Base-by-base conservation (phyloP, 169 alveolate genomes). In the Plasmodium ovale region DNA sequence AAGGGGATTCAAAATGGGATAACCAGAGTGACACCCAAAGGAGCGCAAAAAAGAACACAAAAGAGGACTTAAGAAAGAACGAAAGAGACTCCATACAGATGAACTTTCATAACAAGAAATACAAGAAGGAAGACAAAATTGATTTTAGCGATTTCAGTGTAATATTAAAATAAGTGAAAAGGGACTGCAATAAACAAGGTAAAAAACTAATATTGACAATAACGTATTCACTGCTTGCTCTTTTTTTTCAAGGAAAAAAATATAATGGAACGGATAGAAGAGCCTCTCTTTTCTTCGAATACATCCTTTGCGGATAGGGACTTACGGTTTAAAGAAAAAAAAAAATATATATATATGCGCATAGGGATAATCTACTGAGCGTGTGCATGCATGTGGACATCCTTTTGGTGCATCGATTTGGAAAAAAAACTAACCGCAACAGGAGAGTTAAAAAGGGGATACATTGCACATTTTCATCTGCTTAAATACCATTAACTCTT, bases 241-340 rank as follows among this genome's bases (percentile, higher is more conserved):
- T 7, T 56, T 58, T 64, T 47, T 44, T 56, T 39, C 21, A 12
- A 73, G 87, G 72, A 49, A 35, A 59, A 60, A 33, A 60, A 56
- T 29, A 33, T 51, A 73, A 59, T n/a, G 47, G 62, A 59, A 27
- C 25, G 37, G 10, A 37, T 73, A 16, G 65, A 73, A 19, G 39
- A n/a, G 7, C 6, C 70, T 27, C 42, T 37, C 21, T 35, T 73
- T 49, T 58, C 39, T 23, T 56, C 72, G 16, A 73, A 23, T 12
- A 4, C 14, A 25, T 42, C 72, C 16, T 2, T 58, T 47, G 31
- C 1, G 23, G 73, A 73, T 35, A 62, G 59, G 23, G 62, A 51
- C 42, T 58, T 59, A 29, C 56, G 59, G 87, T 73, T 25, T 19
- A 25, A 47, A 56, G 59, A 42, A 37, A 44, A 42, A 67, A 23